Conservation (phyloP, 2,329 filamentous ascomycete species). For the Colletotrichum tamarilloi region DNA sequence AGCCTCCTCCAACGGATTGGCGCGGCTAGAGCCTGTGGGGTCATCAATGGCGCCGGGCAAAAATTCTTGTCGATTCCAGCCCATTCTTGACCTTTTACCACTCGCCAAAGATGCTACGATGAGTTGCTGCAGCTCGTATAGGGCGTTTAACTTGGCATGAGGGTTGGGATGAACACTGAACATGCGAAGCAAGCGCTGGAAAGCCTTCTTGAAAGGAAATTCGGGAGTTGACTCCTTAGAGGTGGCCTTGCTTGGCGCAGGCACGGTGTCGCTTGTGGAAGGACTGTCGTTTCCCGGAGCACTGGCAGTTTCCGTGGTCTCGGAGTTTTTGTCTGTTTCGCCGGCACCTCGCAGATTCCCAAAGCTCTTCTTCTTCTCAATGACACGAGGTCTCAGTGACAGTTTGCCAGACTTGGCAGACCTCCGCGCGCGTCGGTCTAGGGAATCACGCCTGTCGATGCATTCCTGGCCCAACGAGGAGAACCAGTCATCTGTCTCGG, state of each 20-base stretch:
- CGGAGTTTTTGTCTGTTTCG: conserved; percentile 51
- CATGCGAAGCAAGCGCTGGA: conserved; percentile 81
- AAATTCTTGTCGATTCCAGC: conserved; percentile 49
- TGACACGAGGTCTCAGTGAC: conserved; percentile 58
- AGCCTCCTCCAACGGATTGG: conserved; percentile 70
- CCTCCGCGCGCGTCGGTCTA: conserved; percentile 59
- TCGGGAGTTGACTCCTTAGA: conserved; percentile 56
- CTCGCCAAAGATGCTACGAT: conserved; percentile 73
- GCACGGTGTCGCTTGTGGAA: conserved; percentile 52
- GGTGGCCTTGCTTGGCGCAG: conserved; percentile 42
- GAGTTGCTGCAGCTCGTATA: conserved; percentile 85
- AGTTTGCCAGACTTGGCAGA: conserved; percentile 53
- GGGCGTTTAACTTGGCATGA: conserved; percentile 82
- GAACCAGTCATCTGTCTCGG: conserved; percentile 94
- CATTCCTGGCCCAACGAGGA: conserved; percentile 73
- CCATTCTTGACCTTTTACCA: conserved; percentile 44
- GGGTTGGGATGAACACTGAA: conserved; percentile 93
- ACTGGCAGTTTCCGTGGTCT: conserved; percentile 50
- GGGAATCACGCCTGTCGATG: conserved; percentile 69
- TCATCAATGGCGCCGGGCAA: conserved; percentile 47
- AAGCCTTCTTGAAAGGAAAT: conserved; percentile 86
- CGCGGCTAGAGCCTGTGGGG: conserved; percentile 47
- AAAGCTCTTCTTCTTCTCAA: conserved; percentile 77
- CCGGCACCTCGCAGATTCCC: conserved; percentile 69
- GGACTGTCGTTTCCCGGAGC: conserved; percentile 55